A percentile compares a stretch with the other conserved stretches of the same genome.
These are phyloP conservation scores for Diutina mesorugosa DNA, from an alignment of 1,139 yeast species.

Conservation along the genomic window DNA sequence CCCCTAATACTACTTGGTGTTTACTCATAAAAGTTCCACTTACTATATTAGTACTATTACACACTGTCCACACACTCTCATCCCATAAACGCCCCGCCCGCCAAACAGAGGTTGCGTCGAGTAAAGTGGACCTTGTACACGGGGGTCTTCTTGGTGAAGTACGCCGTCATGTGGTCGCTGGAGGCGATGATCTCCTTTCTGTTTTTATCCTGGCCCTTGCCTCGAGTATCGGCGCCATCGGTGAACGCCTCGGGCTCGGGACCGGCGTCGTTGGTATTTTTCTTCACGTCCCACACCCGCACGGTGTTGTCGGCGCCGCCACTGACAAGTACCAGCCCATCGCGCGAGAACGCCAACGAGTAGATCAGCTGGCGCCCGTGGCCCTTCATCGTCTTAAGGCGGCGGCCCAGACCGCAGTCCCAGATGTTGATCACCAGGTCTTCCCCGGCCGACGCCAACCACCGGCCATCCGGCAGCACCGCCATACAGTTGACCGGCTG, in stretches of 20 bases:
- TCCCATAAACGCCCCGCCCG: constrained; percentile 68
- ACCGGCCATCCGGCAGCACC: constrained; percentile 92
- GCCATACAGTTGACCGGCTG: constrained; percentile 79
- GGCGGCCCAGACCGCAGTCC: constrained; percentile 89
- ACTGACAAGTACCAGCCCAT: constrained; percentile 81
- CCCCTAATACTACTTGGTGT: not conserved
- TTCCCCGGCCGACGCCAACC: constrained; percentile 94
- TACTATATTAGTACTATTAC: not conserved
- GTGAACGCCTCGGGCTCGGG: constrained; percentile 67
- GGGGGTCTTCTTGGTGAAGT: constrained; percentile 88
- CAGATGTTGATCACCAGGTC: constrained; percentile 82
- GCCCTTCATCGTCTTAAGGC: constrained; percentile 75
- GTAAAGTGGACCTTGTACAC: constrained; percentile 90
- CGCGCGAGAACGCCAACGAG: constrained; percentile 74
- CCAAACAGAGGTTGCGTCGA: constrained; percentile 77
- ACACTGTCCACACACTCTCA: constrained; percentile 2
- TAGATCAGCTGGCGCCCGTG: constrained; percentile 84
- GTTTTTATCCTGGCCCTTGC: constrained; percentile 18
- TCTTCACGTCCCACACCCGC: constrained; percentile 90
- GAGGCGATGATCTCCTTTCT: constrained; percentile 66
- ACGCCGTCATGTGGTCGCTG: constrained; percentile 85
- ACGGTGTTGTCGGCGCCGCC: constrained; percentile 91
- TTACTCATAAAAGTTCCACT: not conserved
- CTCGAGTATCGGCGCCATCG: not conserved
- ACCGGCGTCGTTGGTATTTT: constrained; percentile 69